phyloP scores from a whole-genome alignment of 495 filamentous ascomycete genomes.

The Talaromyces stipitatus region DNA sequence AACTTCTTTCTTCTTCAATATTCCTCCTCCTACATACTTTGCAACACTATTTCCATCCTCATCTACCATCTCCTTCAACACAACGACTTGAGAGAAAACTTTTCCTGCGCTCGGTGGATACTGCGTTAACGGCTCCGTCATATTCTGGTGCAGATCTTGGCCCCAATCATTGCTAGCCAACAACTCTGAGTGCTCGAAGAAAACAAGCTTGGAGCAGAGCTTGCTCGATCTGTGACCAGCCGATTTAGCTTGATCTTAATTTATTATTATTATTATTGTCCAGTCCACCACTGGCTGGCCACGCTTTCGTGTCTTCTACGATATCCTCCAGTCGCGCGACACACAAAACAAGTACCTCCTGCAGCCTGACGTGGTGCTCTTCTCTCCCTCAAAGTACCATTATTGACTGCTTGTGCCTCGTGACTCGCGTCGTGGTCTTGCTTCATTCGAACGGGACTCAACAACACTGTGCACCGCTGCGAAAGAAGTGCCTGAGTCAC shows the following conservation, averaged over 20 bases:
- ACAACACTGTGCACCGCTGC: neutral
- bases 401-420: neutral
- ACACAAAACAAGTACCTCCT: neutral
- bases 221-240: neutral
- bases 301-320: neutral
- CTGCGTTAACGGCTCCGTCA: neutral
- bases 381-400: neutral
- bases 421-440: slow-evolving; percentile 2
- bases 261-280: too few species aligned
- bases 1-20: neutral
- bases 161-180: slow-evolving; percentile 2
- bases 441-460: neutral
- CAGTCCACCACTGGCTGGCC: neutral
- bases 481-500: neutral
- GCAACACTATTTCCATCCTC: neutral
- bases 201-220: neutral
- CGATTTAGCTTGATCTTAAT: neutral
- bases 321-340: neutral
- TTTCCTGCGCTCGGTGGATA: neutral
- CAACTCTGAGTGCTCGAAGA: neutral
- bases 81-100: neutral
- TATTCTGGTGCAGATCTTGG: slow-evolving; percentile 2
- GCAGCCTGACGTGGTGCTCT: neutral
- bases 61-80: neutral
- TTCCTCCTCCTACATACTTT: neutral